Evolutionary conservation across 2,329 filamentous ascomycete species (phyloP).

Genomic region (Mycosphaerella arachidis): DNA sequence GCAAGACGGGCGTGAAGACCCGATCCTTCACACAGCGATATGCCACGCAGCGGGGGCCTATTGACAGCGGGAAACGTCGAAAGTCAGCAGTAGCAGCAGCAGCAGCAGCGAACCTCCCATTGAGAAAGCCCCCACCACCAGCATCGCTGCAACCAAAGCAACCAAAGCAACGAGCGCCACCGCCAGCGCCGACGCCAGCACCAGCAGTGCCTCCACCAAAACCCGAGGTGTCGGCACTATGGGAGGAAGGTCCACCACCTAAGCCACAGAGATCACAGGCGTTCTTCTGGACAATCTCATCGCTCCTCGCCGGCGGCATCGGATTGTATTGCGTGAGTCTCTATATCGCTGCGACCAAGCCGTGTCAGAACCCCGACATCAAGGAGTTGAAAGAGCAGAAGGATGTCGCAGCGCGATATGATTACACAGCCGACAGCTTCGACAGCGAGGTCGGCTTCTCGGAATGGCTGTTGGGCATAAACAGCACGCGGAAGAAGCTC

Average conservation of each 20-base stretch:
- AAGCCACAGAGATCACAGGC: not conserved
- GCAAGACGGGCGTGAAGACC: conserved; percentile 4
- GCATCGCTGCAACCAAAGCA: not conserved
- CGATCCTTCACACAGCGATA: not conserved
- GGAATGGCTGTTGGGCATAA: conserved; percentile 42
- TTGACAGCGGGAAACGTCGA: no score
- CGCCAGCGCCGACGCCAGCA: not conserved
- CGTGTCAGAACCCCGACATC: conserved; percentile 23
- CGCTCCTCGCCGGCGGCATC: conserved; percentile 34
- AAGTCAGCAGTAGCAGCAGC: not conserved
- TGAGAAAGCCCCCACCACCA: no score
- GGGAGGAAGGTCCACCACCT: not conserved
- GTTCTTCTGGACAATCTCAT: not conserved
- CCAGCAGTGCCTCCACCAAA: not conserved
- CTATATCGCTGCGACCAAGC: conserved; percentile 30
- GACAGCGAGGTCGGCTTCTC: conserved; percentile 45
- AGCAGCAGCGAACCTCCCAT: not conserved
- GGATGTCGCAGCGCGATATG: conserved; percentile 45
- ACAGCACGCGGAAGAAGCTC: conserved; percentile 38
- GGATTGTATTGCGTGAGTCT: conserved; percentile 40
- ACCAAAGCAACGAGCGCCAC: not conserved
- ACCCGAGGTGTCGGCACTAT: not conserved
- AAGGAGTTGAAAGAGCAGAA: conserved; percentile 27
- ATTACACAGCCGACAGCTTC: conserved; percentile 42
- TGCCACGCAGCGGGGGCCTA: not conserved